Percentiles rank a stretch among this genome's conserved stretches.
These are phyloP conservation scores for Talaromyces amestolkiae DNA, from an alignment of 2,329 filamentous ascomycete species.

Conservation along the genomic window DNA sequence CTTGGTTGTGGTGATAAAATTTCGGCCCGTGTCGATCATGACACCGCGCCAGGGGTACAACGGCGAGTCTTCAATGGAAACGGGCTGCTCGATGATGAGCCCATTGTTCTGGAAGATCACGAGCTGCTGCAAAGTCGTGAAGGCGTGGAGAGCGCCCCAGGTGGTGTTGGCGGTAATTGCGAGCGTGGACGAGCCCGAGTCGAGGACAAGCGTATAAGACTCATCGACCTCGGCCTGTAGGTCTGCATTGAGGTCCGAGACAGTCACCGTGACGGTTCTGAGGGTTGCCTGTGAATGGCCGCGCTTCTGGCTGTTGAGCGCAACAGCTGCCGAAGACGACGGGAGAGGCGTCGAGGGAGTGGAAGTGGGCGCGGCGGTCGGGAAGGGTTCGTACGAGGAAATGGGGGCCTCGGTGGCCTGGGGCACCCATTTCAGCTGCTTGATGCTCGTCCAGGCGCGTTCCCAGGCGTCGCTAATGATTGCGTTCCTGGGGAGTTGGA, in stretches of 20 bases:
- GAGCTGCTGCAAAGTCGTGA: conserved; percentile 58
- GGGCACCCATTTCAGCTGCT: conserved; percentile 54
- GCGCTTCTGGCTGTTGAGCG: background rate
- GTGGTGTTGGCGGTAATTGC: conserved; percentile 51
- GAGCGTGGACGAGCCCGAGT: conserved; percentile 40
- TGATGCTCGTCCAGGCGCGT: conserved; percentile 50
- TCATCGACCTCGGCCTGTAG: conserved; percentile 58
- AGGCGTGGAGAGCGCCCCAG: conserved; percentile 56
- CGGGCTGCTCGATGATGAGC: conserved; percentile 54
- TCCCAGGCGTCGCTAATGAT: conserved; percentile 50
- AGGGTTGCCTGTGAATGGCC: conserved; percentile 26
- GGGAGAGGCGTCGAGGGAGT: background rate
- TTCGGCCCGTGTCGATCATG: conserved; percentile 56
- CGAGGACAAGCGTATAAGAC: conserved; percentile 53
- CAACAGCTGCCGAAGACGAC: background rate
- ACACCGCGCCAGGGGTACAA: conserved; percentile 56
- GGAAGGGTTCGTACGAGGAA: conserved; percentile 52
- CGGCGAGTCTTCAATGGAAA: conserved; percentile 51
- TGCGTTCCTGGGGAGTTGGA: conserved; percentile 39
- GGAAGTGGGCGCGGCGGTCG: conserved; percentile 32
- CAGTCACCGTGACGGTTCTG: conserved; percentile 46
- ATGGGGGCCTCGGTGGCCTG: conserved; percentile 54
- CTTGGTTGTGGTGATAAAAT: conserved; percentile 53
- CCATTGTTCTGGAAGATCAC: conserved; percentile 45
- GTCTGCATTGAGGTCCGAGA: conserved; percentile 47